Conservation (phyloP, 495 filamentous ascomycete species). For the Penicillium chermesinum region DNA sequence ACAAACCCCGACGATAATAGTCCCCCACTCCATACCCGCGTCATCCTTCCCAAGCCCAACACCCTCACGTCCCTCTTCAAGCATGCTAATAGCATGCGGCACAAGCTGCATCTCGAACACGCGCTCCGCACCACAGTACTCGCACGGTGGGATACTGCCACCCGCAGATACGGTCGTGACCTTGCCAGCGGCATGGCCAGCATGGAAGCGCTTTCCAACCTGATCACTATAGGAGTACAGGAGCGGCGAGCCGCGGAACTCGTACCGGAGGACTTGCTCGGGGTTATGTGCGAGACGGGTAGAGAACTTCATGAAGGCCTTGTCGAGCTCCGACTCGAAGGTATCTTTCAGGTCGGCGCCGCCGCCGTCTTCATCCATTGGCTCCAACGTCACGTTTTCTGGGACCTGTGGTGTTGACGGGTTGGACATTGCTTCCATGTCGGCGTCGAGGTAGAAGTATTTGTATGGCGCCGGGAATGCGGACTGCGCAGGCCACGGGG, state of each 20-base stretch:
- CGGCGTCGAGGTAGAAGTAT: slow-evolving; percentile 78
- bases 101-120: slow-evolving; percentile 91
- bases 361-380: slow-evolving; percentile 43
- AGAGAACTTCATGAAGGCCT: slow-evolving; percentile 84
- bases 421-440: slow-evolving; percentile 73
- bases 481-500: slow-evolving; percentile 70
- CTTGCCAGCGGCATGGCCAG: slow-evolving; percentile 20
- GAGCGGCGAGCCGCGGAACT: slow-evolving; percentile 74
- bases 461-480: slow-evolving; percentile 67
- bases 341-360: slow-evolving; percentile 71
- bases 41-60: slow-evolving; percentile 47
- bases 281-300: slow-evolving; percentile 86
- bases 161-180: slow-evolving; percentile 26
- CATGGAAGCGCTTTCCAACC: slow-evolving; percentile 60
- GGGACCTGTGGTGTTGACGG: slow-evolving; percentile 41
- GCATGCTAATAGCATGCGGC: slow-evolving; percentile 81
- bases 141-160: slow-evolving; percentile 62
- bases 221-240: slow-evolving; percentile 73
- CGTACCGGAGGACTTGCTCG: slow-evolving; percentile 89
- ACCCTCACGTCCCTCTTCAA: slow-evolving; percentile 73
- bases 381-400: slow-evolving; percentile 53
- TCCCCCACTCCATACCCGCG: slow-evolving; percentile 99
- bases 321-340: slow-evolving; percentile 80
- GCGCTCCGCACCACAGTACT: slow-evolving; percentile 65
- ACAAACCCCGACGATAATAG: slow-evolving; percentile 87